Evolutionary conservation across 305 asterid species (phyloP).

Genomic region (Fraxinus dipetala): DNA sequence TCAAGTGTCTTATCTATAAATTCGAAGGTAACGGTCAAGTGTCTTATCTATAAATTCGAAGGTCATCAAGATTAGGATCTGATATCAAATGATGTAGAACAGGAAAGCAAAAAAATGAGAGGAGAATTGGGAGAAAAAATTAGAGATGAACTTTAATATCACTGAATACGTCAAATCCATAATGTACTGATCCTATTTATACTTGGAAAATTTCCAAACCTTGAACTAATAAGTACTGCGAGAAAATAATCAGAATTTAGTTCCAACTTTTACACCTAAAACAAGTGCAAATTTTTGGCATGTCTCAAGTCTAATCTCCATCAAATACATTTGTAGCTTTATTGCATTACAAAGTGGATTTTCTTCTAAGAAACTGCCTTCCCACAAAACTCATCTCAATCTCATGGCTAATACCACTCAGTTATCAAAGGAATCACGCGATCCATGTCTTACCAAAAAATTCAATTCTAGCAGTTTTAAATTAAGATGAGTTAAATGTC

Average conservation of each 20-base stretch:
- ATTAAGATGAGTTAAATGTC: background rate
- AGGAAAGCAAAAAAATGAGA: background rate
- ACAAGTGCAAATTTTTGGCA: background rate
- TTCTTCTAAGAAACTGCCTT: background rate
- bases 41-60: background rate
- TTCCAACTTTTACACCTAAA: background rate
- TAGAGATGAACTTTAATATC: background rate
- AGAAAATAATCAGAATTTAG: background rate
- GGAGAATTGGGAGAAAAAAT: background rate
- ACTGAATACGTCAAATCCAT: background rate
- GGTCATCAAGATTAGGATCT: background rate
- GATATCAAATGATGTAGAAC: background rate
- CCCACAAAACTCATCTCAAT: background rate
- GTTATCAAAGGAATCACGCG: background rate
- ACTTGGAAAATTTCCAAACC: background rate
- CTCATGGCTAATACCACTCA: background rate
- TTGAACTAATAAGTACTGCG: background rate
- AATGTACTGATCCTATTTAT: background rate
- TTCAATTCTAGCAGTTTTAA: background rate
- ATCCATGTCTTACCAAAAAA: background rate
- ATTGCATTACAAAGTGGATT: background rate
- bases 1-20: background rate
- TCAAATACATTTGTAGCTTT: background rate
- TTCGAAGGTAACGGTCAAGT: background rate
- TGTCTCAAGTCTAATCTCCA: background rate